These are phyloP conservation scores for Phanerochaete carnosa DNA, from an alignment of 768 basidiomycete genomes.

Conservation along the genomic window DNA sequence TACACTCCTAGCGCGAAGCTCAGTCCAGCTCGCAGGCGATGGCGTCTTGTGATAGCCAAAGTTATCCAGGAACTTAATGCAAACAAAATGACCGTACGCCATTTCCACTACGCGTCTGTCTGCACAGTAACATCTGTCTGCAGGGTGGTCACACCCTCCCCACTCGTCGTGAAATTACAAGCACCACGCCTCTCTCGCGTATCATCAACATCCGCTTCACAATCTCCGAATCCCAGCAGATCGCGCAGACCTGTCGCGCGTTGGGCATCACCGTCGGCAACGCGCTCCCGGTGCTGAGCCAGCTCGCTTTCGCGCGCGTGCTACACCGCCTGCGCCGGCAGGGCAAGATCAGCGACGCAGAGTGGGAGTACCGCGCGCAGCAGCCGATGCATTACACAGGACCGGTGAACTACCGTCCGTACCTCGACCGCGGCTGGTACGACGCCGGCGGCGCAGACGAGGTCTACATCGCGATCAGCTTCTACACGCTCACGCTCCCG, in stretches of 20 bases:
- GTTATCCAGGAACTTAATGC: neutral
- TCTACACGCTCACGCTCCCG: constrained; percentile 40
- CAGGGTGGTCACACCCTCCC: constrained; percentile 62
- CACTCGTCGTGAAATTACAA: constrained; percentile 29
- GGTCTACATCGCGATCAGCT: constrained; percentile 40
- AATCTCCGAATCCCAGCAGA: constrained; percentile 24
- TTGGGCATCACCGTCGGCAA: constrained; percentile 48
- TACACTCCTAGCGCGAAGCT: neutral
- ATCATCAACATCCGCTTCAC: constrained; percentile 23
- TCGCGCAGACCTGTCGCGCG: constrained; percentile 38
- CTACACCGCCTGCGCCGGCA: constrained; percentile 42
- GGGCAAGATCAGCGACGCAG: constrained; percentile 45
- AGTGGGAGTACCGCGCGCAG: constrained; percentile 49
- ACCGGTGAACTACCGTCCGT: constrained; percentile 49
- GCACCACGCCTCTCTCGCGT: constrained; percentile 35
- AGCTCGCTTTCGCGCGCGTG: constrained; percentile 50
- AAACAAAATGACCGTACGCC: neutral
- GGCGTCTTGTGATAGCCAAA: neutral
- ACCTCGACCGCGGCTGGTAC: constrained; percentile 46
- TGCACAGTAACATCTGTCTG: neutral
- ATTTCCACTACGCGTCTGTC: neutral
- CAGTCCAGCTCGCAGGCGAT: neutral
- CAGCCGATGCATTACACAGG: constrained; percentile 48
- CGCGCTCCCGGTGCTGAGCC: constrained; percentile 45
- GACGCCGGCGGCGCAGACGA: constrained; percentile 41